Evolutionary conservation across 441 rosid species (phyloP).

Genomic region (Adansonia grandidieri): DNA sequence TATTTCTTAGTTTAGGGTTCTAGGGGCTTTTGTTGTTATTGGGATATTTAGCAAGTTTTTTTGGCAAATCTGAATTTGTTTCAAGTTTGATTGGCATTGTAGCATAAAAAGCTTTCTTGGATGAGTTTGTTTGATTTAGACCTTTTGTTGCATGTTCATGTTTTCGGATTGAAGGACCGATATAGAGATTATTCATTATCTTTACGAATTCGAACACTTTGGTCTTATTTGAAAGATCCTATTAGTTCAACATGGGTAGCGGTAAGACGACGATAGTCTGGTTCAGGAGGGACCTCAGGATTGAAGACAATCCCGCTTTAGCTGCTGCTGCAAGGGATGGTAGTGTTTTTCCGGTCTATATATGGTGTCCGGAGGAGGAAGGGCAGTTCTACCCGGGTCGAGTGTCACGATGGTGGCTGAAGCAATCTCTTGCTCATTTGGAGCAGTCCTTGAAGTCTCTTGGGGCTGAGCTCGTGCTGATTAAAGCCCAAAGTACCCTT

Average conservation of each 20-base stretch:
- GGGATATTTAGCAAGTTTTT: background rate
- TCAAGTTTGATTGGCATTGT: slow-evolving; percentile 3
- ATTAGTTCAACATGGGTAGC: slow-evolving; percentile 44
- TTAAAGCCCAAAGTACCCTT: slow-evolving; percentile 67
- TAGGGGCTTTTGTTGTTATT: background rate
- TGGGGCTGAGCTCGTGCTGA: slow-evolving; percentile 71
- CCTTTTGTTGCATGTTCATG: slow-evolving; percentile 9
- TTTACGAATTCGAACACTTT: slow-evolving; percentile 14
- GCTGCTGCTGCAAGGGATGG: slow-evolving; percentile 84
- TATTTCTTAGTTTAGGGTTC: background rate
- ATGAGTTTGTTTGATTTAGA: background rate
- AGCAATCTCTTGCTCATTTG: slow-evolving; percentile 77
- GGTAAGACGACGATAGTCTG: slow-evolving; percentile 85
- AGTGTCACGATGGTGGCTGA: slow-evolving; percentile 96
- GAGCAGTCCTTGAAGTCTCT: slow-evolving; percentile 68
- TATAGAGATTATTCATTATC: slow-evolving; percentile 10
- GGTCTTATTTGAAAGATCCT: slow-evolving; percentile 26
- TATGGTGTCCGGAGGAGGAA: slow-evolving; percentile 94
- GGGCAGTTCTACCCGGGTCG: slow-evolving; percentile 88
- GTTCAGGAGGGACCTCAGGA: slow-evolving; percentile 92
- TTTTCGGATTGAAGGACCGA: slow-evolving; percentile 22
- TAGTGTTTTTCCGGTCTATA: slow-evolving; percentile 67
- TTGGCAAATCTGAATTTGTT: background rate
- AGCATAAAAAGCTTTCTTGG: background rate
- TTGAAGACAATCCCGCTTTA: slow-evolving; percentile 92